phyloP scores from a whole-genome alignment of 2,329 filamentous ascomycete species.

The Gaeumannomyces tritici region DNA sequence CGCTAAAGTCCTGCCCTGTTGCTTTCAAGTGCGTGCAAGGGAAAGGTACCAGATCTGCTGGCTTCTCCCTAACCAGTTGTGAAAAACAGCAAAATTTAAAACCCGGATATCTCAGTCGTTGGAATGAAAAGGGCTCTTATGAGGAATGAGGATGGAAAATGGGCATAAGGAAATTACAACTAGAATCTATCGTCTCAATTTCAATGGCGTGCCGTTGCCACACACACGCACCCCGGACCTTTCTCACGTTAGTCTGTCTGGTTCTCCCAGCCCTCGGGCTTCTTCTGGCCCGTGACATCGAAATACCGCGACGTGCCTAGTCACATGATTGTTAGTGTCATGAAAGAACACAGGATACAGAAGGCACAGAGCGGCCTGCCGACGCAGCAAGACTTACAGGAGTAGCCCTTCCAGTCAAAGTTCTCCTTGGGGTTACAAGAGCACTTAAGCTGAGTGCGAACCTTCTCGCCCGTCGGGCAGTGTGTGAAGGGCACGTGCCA shows the following conservation, averaged over 20 bases:
- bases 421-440: constrained; percentile 94
- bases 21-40: neutral
- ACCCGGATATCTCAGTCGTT: neutral
- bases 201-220: neutral
- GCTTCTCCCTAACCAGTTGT: neutral
- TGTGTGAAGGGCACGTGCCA: constrained; percentile 97
- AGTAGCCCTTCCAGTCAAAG: constrained; percentile 99
- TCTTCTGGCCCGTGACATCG: constrained; percentile 69
- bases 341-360: neutral
- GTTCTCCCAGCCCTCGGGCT: constrained; percentile 77
- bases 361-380: too few species aligned
- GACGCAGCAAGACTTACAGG: constrained; percentile 54
- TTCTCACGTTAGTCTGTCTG: constrained; percentile 41
- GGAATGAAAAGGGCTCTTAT: neutral
- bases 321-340: neutral
- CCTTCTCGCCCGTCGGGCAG: constrained; percentile 85
- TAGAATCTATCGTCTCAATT: constrained; percentile 3
- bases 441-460: constrained; percentile 75
- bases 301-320: constrained; percentile 78
- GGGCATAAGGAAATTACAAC: neutral
- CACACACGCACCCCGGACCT: neutral
- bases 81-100: neutral
- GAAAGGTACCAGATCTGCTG: neutral
- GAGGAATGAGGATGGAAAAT: neutral
- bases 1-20: neutral